Percentiles rank a stretch among this genome's conserved stretches.
phyloP scores from a whole-genome alignment of 495 filamentous ascomycete species.

The Penicillium ochrochloron region DNA sequence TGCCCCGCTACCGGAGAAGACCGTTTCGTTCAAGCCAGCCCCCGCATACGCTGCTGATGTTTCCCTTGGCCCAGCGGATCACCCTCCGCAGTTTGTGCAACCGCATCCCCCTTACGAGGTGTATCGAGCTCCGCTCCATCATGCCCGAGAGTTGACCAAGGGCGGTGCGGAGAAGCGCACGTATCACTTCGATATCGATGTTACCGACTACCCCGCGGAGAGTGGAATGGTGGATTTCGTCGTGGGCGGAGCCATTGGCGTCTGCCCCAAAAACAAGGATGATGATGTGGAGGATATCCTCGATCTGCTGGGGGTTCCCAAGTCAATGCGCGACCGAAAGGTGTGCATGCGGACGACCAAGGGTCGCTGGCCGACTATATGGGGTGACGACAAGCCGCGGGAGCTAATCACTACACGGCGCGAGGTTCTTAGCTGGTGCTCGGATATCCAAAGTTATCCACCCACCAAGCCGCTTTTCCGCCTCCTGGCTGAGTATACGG shows the following conservation, averaged over 20 bases:
- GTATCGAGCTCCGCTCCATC: constrained; percentile 80
- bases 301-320: constrained; percentile 76
- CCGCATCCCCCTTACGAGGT: constrained; percentile 95
- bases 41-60: constrained; percentile 42
- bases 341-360: constrained; percentile 74
- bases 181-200: constrained; percentile 95
- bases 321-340: constrained; percentile 78
- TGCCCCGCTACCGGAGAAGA: constrained; percentile 73
- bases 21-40: constrained; percentile 64
- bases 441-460: constrained; percentile 88
- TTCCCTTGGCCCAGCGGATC: constrained; percentile 46
- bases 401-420: constrained; percentile 85
- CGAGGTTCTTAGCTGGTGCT: constrained; percentile 92
- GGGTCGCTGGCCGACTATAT: constrained; percentile 96
- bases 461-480: constrained; percentile 89
- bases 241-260: constrained; percentile 92
- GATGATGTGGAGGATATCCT: constrained; percentile 82
- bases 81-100: constrained; percentile 88
- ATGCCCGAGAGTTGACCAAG: constrained; percentile 83
- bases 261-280: constrained; percentile 83
- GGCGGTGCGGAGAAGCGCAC: constrained; percentile 95
- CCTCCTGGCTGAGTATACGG: constrained; percentile 82
- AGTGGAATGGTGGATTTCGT: constrained; percentile 86
- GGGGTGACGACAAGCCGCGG: constrained; percentile 88
- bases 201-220: constrained; percentile 92